Evolutionary conservation across 73 alveolate genomes (phyloP).

Genomic region (Paramecium bursaria): DNA sequence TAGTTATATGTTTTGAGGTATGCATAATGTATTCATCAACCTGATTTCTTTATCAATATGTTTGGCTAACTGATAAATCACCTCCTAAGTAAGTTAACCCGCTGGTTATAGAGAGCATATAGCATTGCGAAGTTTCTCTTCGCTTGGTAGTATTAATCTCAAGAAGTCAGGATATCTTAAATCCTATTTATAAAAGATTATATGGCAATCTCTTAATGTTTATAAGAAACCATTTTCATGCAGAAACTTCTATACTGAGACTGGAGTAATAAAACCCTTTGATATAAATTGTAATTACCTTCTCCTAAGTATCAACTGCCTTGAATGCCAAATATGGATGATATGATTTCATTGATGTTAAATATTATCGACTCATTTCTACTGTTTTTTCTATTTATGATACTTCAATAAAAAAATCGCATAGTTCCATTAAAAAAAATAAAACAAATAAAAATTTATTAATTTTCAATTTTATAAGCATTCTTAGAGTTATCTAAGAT

Average conservation of each 20-base stretch:
- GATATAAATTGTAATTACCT: not conserved
- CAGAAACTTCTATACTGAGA: not conserved
- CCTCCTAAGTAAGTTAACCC: not conserved
- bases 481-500: too few species aligned
- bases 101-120: constrained; percentile 6
- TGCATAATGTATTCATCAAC: not conserved
- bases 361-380: constrained; percentile 20
- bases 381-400: constrained; percentile 32
- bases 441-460: constrained; percentile 8
- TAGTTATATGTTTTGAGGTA: not conserved
- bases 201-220: constrained; percentile 20
- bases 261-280: constrained; percentile 32
- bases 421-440: constrained; percentile 49
- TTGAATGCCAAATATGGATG: constrained; percentile 45
- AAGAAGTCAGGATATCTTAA: constrained; percentile 36
- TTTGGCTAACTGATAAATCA: not conserved
- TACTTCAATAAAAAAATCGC: constrained; percentile 38
- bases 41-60: constrained; percentile 19
- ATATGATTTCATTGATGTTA: not conserved
- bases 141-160: constrained; percentile 36
- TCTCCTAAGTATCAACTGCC: not conserved
- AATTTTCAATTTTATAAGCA: too few species aligned
- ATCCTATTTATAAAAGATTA: constrained; percentile 25
- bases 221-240: constrained; percentile 14
- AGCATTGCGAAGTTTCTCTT: constrained; percentile 19